These are phyloP conservation scores for Stellera chamaejasme DNA, from an alignment of 345 rosid species.

Conservation along the genomic window DNA sequence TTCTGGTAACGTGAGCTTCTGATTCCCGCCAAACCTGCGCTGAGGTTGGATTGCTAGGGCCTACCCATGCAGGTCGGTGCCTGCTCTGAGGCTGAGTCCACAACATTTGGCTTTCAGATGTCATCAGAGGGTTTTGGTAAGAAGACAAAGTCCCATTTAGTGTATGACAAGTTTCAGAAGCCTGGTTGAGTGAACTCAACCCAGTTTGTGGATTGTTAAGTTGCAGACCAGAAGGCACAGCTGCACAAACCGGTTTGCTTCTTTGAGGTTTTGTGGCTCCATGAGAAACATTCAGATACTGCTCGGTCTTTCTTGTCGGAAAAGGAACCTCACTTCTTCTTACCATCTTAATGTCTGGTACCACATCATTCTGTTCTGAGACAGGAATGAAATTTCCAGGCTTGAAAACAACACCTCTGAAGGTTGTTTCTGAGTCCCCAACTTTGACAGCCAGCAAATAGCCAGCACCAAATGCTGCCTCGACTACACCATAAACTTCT, in stretches of 20 bases:
- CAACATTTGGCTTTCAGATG: slow-evolving; percentile 15
- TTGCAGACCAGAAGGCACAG: slow-evolving; percentile 42
- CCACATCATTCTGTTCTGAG: slow-evolving; percentile 52
- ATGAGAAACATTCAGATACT: slow-evolving; percentile 11
- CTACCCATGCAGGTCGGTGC: slow-evolving; percentile 16
- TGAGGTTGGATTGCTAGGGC: slow-evolving; percentile 11
- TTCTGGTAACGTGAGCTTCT: slow-evolving; percentile 19
- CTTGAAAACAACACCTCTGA: slow-evolving; percentile 81
- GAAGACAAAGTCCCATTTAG: slow-evolving; percentile 17
- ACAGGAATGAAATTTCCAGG: slow-evolving; percentile 62
- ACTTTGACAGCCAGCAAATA: slow-evolving; percentile 63
- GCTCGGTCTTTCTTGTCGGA: slow-evolving; percentile 32
- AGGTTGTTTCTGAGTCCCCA: slow-evolving; percentile 42
- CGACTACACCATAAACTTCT: slow-evolving; percentile 59
- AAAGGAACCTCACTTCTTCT: slow-evolving; percentile 47
- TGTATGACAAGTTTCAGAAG: slow-evolving; percentile 21
- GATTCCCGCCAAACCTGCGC: slow-evolving; percentile 12
- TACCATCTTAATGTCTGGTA: slow-evolving; percentile 69
- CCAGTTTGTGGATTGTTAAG: slow-evolving; percentile 41
- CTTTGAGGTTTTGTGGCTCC: slow-evolving; percentile 15
- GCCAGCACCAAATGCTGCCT: slow-evolving; percentile 71
- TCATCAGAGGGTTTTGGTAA: slow-evolving; percentile 11
- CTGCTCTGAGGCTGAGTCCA: slow-evolving; percentile 21
- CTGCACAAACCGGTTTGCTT: slow-evolving; percentile 20
- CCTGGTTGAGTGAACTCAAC: slow-evolving; percentile 12